These are phyloP conservation scores for Ceratocystis albifundus DNA, from an alignment of 2,329 filamentous ascomycete species.

Conservation along the genomic window DNA sequence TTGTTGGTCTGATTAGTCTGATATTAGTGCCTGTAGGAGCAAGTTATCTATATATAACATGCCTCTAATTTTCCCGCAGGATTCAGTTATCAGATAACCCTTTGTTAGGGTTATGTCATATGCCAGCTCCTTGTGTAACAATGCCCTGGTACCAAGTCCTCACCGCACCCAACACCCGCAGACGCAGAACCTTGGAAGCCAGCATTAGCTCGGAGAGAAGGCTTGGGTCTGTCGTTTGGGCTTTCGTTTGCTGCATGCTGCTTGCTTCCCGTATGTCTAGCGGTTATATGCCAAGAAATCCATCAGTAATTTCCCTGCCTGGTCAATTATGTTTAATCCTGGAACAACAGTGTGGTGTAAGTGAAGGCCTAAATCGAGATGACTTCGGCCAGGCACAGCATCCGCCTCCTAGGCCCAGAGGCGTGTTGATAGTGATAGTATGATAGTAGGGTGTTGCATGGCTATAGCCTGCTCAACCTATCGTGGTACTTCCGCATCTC, in stretches of 20 bases:
- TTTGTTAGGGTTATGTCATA: not conserved
- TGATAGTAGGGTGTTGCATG: not conserved
- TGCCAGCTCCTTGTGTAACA: not conserved
- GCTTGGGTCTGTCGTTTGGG: not conserved
- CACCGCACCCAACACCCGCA: no score
- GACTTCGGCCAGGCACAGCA: not conserved
- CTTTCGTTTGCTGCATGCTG: not conserved
- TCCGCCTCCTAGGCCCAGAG: not conserved
- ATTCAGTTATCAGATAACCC: not conserved
- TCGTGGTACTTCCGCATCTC: not conserved
- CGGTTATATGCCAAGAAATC: not conserved
- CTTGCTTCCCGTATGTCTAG: not conserved
- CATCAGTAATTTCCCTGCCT: not conserved
- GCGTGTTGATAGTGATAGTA: no score
- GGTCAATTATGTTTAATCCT: no score
- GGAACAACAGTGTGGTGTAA: not conserved
- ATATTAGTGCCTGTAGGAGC: not conserved
- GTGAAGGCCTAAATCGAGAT: not conserved
- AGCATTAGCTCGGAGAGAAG: no score
- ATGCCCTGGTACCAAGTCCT: no score
- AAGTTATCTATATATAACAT: not conserved
- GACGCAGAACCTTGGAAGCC: no score
- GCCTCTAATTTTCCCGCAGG: not conserved
- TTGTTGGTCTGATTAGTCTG: not conserved
- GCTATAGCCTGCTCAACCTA: not conserved